Percentiles rank a stretch among this genome's conserved stretches.
Evolutionary conservation across 768 basidiomycete species (phyloP).

Genomic region (Tylopilus felleus): DNA sequence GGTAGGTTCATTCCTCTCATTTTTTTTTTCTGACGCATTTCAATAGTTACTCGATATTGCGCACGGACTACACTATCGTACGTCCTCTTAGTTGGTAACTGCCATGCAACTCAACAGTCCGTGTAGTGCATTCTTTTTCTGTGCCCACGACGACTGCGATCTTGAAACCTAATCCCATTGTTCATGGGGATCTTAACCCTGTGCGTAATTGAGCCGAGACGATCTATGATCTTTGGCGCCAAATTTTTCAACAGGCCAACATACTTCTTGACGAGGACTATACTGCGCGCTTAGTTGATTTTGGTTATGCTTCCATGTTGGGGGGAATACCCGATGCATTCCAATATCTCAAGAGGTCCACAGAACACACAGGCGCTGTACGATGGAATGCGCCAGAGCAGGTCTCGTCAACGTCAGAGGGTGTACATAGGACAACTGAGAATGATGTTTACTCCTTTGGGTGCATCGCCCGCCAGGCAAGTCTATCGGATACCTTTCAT

Average conservation of each 20-base stretch:
- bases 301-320: slow-evolving; percentile 1
- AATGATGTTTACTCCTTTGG: slow-evolving; percentile 5
- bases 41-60: not conserved
- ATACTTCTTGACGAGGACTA: not conserved
- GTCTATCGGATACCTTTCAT: not conserved
- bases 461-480: not conserved
- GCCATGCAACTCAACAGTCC: not conserved
- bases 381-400: slow-evolving; percentile 5
- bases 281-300: slow-evolving; percentile 1
- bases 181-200: slow-evolving; percentile 1
- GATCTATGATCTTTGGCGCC: not conserved
- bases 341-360: not conserved
- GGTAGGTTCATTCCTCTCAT: not conserved
- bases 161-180: not conserved
- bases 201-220: not conserved
- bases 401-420: not conserved
- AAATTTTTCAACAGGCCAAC: not conserved
- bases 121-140: not conserved
- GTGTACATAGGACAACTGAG: not conserved
- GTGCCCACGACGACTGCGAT: not conserved
- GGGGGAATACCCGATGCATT: not conserved
- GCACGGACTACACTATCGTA: not conserved
- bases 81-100: not conserved
- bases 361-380: not conserved
- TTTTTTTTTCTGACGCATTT: not conserved